phyloP scores from a whole-genome alignment of 2,329 filamentous ascomycete species.

The Colletotrichum lupini region DNA sequence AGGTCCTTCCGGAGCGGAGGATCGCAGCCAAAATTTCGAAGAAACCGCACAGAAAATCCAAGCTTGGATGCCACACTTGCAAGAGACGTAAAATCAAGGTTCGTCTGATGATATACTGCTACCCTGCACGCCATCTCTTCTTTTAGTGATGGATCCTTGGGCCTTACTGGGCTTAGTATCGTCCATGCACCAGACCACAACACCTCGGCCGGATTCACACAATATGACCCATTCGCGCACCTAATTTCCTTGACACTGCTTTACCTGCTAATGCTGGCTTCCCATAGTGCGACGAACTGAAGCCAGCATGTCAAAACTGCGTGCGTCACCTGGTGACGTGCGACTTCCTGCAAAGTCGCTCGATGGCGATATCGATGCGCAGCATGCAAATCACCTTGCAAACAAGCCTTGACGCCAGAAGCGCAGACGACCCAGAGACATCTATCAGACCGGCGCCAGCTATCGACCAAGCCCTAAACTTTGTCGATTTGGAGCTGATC shows the following conservation, averaged over 20 bases:
- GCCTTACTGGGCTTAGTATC: too few relatives aligned
- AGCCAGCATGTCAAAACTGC: conserved; percentile 42
- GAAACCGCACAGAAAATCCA: conserved; percentile 65
- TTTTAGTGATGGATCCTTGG: too few relatives aligned
- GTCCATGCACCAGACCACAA: neutral
- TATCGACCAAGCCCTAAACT: conserved; percentile 44
- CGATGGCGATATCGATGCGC: neutral
- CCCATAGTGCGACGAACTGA: conserved; percentile 41
- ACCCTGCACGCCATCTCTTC: neutral
- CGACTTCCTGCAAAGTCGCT: conserved; percentile 37
- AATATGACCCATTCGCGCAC: neutral
- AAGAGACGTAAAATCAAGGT: conserved; percentile 64
- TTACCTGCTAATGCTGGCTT: neutral
- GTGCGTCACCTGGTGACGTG: conserved; percentile 41
- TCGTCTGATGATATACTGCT: neutral
- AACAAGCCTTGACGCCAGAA: neutral
- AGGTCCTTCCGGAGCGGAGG: neutral
- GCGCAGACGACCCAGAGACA: neutral
- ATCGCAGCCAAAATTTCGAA: conserved; percentile 44
- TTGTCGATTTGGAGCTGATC: conserved; percentile 62
- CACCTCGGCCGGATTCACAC: neutral
- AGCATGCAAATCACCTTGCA: conserved; percentile 12
- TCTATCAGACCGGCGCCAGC: neutral
- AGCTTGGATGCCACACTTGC: conserved; percentile 64
- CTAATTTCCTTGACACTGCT: neutral